Evolutionary conservation across 176 grass and related monocot genomes (phyloP), one percentile per base, ranked within the genome.

Genomic region (Thinopyrum elongatum): DNA sequence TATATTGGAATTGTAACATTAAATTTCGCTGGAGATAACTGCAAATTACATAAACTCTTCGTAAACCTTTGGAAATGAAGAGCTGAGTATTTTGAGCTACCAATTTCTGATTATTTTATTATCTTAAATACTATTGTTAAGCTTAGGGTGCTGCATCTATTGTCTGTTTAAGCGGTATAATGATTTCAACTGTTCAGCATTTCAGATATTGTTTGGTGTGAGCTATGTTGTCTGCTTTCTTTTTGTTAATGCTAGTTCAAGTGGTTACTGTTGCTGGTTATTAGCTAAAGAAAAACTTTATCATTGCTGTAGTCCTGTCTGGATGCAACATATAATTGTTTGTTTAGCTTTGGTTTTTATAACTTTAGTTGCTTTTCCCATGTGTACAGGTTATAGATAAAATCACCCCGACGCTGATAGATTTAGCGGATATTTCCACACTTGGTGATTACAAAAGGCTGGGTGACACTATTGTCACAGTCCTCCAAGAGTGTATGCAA

Each of bases 381-480:
- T 85, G 59, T 65, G 51, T 34, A 51, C 82, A 96, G 94, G 90
- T 99, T 67, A 93, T 96, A 85, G 97, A 99, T 90, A 96, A 93
- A 90, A 89, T 93, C 64, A 90, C 92, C 22, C 84, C 93, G 80
- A 86, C 94, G 44, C 61, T 99, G 59, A 88, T 94, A 81, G 97
- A 99, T 86, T 90, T 96, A 78, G 83, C 92, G 71, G 87, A 96
- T 90, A 82, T 97, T 65, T 91, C 87, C 25, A 78, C 79, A 82
- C 85, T 94, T 1, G 94, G 94, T 83, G 97, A 96, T 76, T 90
- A 94, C 81, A 99, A 96, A 86, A 92, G 76, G 86, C 89, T 96
- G 57, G 94, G 94, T 59, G 94, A 96, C 23, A 93, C 90, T 80
- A 90, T 99, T 88, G 83, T 90, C 31, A 90, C 83, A 33, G 84